Conservation (phyloP, 305 asterid species). For the Rubia peregrina region DNA sequence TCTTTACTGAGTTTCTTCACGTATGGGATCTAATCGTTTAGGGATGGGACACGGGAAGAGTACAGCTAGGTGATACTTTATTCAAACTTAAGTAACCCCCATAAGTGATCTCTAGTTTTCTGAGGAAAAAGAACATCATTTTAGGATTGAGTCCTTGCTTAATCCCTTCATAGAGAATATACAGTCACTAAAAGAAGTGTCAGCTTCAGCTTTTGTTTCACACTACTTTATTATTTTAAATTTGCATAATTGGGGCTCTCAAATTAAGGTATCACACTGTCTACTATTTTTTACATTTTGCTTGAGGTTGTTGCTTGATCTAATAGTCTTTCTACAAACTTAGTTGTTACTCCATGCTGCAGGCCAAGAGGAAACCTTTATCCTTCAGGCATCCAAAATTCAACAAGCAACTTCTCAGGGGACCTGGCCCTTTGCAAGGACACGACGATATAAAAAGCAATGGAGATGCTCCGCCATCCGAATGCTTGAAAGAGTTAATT, state of each 20-base stretch:
- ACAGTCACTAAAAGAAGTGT: neutral
- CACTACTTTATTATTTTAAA: neutral
- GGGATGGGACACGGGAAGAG: neutral
- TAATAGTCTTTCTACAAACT: neutral
- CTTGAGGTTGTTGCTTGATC: neutral
- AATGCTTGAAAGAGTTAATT: conserved; percentile 38
- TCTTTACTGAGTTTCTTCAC: neutral
- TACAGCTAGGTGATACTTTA: neutral
- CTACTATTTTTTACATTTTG: conserved; percentile 1
- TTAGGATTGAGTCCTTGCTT: neutral
- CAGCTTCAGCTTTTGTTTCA: neutral
- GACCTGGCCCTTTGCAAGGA: conserved; percentile 54
- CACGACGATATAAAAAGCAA: conserved; percentile 27
- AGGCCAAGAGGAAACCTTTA: conserved; percentile 76
- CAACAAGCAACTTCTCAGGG: conserved; percentile 46
- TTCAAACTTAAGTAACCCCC: neutral
- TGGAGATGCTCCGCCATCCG: conserved; percentile 31
- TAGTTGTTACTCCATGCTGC: conserved; percentile 13
- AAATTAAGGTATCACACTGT: neutral
- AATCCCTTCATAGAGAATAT: neutral
- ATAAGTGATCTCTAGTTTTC: neutral
- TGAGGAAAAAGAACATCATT: neutral
- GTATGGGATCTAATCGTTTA: neutral
- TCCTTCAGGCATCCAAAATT: conserved; percentile 42
- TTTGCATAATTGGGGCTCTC: neutral